Evolutionary conservation across 2,329 filamentous ascomycete genomes (phyloP), one percentile per base, ranked within the genome.

Genomic region (Aureobasidium melanogenum): DNA sequence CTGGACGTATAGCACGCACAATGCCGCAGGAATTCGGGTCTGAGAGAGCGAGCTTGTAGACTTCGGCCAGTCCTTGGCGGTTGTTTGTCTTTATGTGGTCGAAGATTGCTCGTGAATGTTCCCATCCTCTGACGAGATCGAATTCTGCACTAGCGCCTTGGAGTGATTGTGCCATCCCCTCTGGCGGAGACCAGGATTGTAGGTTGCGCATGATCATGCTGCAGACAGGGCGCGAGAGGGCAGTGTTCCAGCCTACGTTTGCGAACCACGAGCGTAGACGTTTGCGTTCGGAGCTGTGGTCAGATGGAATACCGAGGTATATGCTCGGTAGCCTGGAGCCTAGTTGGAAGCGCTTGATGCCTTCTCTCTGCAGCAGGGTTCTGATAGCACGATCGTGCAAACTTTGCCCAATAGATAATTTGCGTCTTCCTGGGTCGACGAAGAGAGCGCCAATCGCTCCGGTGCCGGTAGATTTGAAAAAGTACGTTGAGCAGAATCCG

Each of bases 401-500:
- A 0, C 91, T 96, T 66, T 91, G 85, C 0, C 93, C 93, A 63
- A 97, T 94, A 0, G 91, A 96, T 10, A 96, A 82, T 19, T 65
- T 65, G 36, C 93, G 85, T 69, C 95, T 88, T 4, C 82, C 77
- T 0, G 93, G 92, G 66, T 97, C 92, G 39, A 97, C 93, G 64
- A 97, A 88, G n/a, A 97, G 80, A 3, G 89, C 85, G 0, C 88
- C 91, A 55, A 97, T 85, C 19, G 91, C 87, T 17, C 90, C 91
- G 5, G 86, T 86, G 7, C 82, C 82, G 3, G 79, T 86, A n/a
- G 77, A 80, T 43, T 84, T 84, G 69, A 88, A 85, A 71, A 84
- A 91, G 71, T 96, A 97, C 0, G 91, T 96, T 0, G 91, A 88
- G 69, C 89, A 93, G 73, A 97, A 97, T 1, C 92, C 92, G 69